phyloP scores from a whole-genome alignment of 1,139 yeast species.

The Pichia sp. region DNA sequence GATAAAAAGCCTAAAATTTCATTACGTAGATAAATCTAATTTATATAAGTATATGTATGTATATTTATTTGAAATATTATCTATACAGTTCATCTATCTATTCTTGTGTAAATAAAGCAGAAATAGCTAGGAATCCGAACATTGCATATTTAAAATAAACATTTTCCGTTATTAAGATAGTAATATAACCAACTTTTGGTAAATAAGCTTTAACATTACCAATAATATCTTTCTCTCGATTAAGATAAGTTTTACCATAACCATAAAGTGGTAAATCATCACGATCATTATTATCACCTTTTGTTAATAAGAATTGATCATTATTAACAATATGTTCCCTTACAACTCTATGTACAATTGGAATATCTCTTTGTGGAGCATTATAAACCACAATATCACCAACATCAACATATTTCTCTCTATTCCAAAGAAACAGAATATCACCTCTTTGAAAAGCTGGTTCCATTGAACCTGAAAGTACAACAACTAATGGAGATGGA shows the following conservation, averaged over 20 bases:
- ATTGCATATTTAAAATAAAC: slow-evolving; percentile 65
- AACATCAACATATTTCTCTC: slow-evolving; percentile 57
- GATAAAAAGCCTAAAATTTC: slow-evolving; percentile 13
- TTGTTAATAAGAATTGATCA: slow-evolving; percentile 69
- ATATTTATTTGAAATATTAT: background rate
- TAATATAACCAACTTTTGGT: slow-evolving; percentile 88
- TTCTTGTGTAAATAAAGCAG: slow-evolving; percentile 47
- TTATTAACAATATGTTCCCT: slow-evolving; percentile 52
- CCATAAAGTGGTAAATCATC: slow-evolving; percentile 87
- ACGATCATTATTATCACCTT: slow-evolving; percentile 92
- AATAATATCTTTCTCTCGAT: slow-evolving; percentile 67
- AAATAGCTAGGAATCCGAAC: slow-evolving; percentile 59
- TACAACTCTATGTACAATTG: slow-evolving; percentile 92
- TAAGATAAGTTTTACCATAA: slow-evolving; percentile 65
- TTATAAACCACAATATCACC: slow-evolving; percentile 99
- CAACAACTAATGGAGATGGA: slow-evolving; percentile 93
- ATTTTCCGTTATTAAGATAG: slow-evolving; percentile 88
- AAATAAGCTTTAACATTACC: slow-evolving; percentile 89
- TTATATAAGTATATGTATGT: background rate
- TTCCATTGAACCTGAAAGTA: slow-evolving; percentile 96
- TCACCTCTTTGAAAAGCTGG: slow-evolving; percentile 99
- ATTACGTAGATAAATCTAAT: slow-evolving; percentile 6
- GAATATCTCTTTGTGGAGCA: slow-evolving; percentile 69
- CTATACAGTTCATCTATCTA: slow-evolving; percentile 7
- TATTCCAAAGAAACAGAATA: slow-evolving; percentile 82